A percentile compares a stretch with the other conserved stretches of the same genome.
Conservation (phyloP, 2,329 filamentous ascomycete species). For the Trichoderma koningiopsis region DNA sequence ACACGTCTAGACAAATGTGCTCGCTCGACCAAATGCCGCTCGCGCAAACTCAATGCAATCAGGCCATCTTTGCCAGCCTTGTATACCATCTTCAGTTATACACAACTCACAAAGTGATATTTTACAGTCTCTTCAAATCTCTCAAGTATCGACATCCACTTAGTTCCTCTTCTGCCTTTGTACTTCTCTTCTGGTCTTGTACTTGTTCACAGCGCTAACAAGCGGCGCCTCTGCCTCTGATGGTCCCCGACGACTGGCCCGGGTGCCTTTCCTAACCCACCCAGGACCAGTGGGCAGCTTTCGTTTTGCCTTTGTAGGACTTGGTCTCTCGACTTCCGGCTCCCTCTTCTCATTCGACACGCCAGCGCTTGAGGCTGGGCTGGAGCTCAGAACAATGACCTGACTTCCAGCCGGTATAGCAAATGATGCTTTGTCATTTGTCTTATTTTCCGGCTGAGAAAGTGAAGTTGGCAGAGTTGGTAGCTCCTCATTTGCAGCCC, state of each 20-base stretch:
- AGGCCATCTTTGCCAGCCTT: background rate
- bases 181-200: background rate
- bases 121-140: background rate
- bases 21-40: background rate
- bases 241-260: background rate
- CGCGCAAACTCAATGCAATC: background rate
- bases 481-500: background rate
- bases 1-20: background rate
- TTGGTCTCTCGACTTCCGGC: conserved; percentile 29
- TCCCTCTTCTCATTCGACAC: conserved; percentile 29
- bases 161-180: too few species aligned
- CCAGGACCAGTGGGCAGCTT: conserved; percentile 29
- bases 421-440: conserved; percentile 32
- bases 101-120: background rate
- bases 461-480: conserved; percentile 11
- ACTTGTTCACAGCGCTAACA: conserved; percentile 15
- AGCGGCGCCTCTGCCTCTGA: background rate
- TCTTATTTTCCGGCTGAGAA: conserved; percentile 27
- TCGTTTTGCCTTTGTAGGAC: conserved; percentile 28
- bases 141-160: background rate
- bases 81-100: background rate
- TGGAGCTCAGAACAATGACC: conserved; percentile 38
- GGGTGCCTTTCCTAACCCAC: conserved; percentile 30
- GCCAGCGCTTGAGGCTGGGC: conserved; percentile 29
- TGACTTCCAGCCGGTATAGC: conserved; percentile 37